A percentile compares a stretch with the other conserved stretches of the same genome.
Evolutionary conservation across 2,329 filamentous ascomycete genomes (phyloP).

Genomic region (Rachicladosporium sp.): DNA sequence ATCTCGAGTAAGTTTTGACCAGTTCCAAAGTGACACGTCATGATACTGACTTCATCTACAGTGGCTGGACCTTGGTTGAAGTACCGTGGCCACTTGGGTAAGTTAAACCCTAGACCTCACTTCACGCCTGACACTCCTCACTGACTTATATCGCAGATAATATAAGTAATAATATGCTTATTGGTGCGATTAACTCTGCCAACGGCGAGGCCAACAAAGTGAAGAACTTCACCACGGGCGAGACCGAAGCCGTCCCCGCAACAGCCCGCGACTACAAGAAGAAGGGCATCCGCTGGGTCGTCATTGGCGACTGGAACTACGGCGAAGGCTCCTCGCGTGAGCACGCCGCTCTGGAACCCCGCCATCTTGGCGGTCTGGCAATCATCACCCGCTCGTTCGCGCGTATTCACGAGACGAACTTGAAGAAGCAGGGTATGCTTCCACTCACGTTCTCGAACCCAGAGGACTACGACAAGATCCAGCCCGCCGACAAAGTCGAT

Average conservation of each 20-base stretch:
- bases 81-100: conserved; percentile 79
- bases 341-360: conserved; percentile 93
- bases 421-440: conserved; percentile 99
- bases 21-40: conserved; percentile 2
- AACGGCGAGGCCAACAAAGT: conserved; percentile 98
- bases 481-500: conserved; percentile 84
- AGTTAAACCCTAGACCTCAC: too few species aligned
- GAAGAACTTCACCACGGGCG: conserved; percentile 74
- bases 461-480: conserved; percentile 95
- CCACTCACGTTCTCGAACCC: conserved; percentile 90
- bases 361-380: conserved; percentile 90
- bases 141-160: conserved; percentile 48
- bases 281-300: conserved; percentile 92
- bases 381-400: conserved; percentile 94
- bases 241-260: conserved; percentile 78
- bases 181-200: conserved; percentile 89
- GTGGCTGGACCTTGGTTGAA: conserved; percentile 93
- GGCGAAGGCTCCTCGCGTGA: conserved; percentile 96
- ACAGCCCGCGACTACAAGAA: conserved; percentile 98
- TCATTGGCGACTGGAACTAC: conserved; percentile 99
- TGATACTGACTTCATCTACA: conserved; percentile 12
- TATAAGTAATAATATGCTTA: conserved; percentile 99
- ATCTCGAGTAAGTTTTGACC: conserved; percentile 53
- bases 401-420: conserved; percentile 99
- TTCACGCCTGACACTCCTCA: too few species aligned